These are phyloP conservation scores for Phyllosticta citribraziliensis DNA, from an alignment of 2,329 filamentous ascomycete species.

Conservation along the genomic window DNA sequence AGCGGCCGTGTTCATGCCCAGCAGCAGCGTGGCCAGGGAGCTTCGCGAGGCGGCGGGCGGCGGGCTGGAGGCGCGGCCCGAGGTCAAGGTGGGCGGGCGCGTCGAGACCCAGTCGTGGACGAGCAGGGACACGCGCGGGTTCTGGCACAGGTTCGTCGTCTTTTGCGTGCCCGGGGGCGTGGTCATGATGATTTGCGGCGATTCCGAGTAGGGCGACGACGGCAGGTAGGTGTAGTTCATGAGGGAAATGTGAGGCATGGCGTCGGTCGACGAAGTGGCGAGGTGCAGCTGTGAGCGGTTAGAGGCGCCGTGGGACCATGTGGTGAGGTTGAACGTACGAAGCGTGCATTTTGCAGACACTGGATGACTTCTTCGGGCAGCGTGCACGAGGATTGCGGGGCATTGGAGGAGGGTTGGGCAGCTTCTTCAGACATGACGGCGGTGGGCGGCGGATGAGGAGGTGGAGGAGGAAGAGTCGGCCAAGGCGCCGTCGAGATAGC, in stretches of 20 bases:
- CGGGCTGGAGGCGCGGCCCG: constrained; percentile 50
- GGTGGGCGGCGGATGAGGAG: background rate
- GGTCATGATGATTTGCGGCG: constrained; percentile 75
- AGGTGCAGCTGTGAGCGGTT: constrained; percentile 67
- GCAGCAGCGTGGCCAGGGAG: constrained; percentile 69
- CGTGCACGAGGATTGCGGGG: constrained; percentile 46
- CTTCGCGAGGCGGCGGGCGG: constrained; percentile 50
- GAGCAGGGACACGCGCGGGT: constrained; percentile 83
- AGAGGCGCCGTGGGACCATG: background rate
- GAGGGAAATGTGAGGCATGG: constrained; percentile 82
- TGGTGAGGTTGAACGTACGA: constrained; percentile 47
- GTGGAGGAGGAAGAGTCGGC: background rate
- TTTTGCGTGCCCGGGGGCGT: constrained; percentile 72
- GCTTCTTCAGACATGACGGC: constrained; percentile 1
- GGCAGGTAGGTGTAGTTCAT: constrained; percentile 99
- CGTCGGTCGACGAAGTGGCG: constrained; percentile 77
- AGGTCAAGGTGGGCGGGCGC: constrained; percentile 64
- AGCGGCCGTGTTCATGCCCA: constrained; percentile 84
- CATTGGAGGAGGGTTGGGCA: background rate
- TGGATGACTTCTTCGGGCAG: constrained; percentile 79
- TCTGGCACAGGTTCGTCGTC: constrained; percentile 69
- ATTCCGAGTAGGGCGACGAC: constrained; percentile 53
- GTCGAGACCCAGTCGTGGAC: constrained; percentile 98
- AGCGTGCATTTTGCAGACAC: constrained; percentile 88
- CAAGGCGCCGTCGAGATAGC: background rate